Percentiles rank a stretch among this genome's conserved stretches.
phyloP scores from a whole-genome alignment of 2,329 filamentous ascomycete genomes.

The Ascochyta lentis region DNA sequence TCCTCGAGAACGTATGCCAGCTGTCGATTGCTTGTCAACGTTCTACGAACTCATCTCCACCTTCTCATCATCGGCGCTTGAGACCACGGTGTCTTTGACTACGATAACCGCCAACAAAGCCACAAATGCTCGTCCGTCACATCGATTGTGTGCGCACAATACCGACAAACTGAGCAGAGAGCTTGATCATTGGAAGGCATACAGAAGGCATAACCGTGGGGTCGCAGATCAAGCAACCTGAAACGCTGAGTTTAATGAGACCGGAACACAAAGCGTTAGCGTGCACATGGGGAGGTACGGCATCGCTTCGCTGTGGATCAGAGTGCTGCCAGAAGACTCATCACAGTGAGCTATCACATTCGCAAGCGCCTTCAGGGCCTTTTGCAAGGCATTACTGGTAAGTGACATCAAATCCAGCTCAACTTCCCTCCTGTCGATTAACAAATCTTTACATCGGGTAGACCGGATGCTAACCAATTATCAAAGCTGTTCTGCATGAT shows the following conservation, averaged over 20 bases:
- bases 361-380: constrained; percentile 29
- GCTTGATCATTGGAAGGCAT: background rate
- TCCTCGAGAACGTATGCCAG: too few relatives aligned
- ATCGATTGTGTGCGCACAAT: background rate
- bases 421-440: constrained; percentile 10
- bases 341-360: constrained; percentile 28
- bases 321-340: background rate
- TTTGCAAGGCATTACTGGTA: constrained; percentile 18
- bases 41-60: too few relatives aligned
- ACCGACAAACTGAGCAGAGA: too few relatives aligned
- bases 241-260: background rate
- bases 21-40: too few relatives aligned
- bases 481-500: background rate
- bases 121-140: background rate
- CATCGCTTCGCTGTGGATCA: constrained; percentile 5
- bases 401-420: constrained; percentile 17
- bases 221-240: background rate
- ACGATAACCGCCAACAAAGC: background rate
- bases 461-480: constrained; percentile 1
- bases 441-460: background rate
- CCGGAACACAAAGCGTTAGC: constrained; percentile 5
- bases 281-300: background rate
- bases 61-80: background rate
- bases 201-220: background rate
- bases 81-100: background rate